Evolutionary conservation across 306 rosid genomes (phyloP), one percentile per base, ranked within the genome.

Genomic region (Psophocarpus tetragonolobus): DNA sequence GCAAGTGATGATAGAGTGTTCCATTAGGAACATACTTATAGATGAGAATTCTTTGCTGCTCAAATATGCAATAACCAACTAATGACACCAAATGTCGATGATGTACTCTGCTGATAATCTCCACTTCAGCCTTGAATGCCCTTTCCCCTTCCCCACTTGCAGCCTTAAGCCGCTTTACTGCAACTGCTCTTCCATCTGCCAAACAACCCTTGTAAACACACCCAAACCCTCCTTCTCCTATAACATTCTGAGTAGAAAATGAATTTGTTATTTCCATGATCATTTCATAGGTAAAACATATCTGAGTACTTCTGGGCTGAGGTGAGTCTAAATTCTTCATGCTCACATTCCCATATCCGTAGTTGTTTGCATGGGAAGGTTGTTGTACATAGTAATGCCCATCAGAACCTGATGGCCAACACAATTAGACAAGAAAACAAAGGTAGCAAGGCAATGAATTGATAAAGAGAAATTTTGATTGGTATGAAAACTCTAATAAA

Each of bases 201-300:
- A 95, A 53, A 74, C 73, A 62, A 23, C 97, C 99, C 84, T 87
- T 86, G 90, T 85, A 92, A 26, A 95, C 99, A 51, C 78, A 83
- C 18, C 99, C 99, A 67, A 95, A 95, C 17, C 99, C 99, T 30
- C 99, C 99, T 74, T 91, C 88, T 4, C 99, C 97, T 2, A 95
- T 81, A 32, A 95, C 65, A 47, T 95, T 87, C 74, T 91, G 79
- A 15, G 78, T 73, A 8, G 91, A 86, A 80, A 95, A 92, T 10
- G 88, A 85, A 9, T 81, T 72, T 1, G 99, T 95, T 41, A 95
- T 84, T 64, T 92, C 96, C 90, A 82, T 81, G 75, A 91, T 15
- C 42, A 74, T 87, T 26, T 92, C 99, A 35, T 89, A 95, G 86
- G 81, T 86, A 79, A 95, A 95, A 80, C 62, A 82, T 44, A 79